phyloP scores from a whole-genome alignment of 805 yeast species.

The Jamesozyma lodderae region DNA sequence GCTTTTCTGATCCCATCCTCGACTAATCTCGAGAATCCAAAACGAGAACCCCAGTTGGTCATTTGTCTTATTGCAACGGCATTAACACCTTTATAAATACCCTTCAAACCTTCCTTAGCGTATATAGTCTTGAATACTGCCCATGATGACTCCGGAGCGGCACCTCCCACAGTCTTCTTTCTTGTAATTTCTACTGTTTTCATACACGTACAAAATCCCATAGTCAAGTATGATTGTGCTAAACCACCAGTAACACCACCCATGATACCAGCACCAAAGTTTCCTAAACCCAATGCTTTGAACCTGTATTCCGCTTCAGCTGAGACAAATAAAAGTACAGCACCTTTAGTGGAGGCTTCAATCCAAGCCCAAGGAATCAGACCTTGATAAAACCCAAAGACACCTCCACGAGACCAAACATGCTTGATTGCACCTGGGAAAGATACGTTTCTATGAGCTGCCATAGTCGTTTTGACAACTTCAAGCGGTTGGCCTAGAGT shows the following conservation, averaged over 20 bases:
- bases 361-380: slow-evolving; percentile 99
- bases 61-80: slow-evolving; percentile 98
- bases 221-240: slow-evolving; percentile 90
- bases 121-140: slow-evolving; percentile 81
- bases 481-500: slow-evolving; percentile 96
- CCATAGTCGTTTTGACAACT: slow-evolving; percentile 95
- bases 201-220: slow-evolving; percentile 99
- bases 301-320: slow-evolving; percentile 83
- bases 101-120: slow-evolving; percentile 78
- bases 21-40: slow-evolving; percentile 84
- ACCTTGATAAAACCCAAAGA: slow-evolving; percentile 90
- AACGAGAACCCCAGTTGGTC: slow-evolving; percentile 99
- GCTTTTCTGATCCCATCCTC: slow-evolving; percentile 69
- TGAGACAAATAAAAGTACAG: slow-evolving; percentile 84
- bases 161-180: slow-evolving; percentile 61
- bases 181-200: slow-evolving; percentile 97
- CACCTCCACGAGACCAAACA: slow-evolving; percentile 92
- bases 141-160: slow-evolving; percentile 63
- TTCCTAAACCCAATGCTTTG: slow-evolving; percentile 51
- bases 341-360: slow-evolving; percentile 98
- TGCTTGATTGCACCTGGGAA: slow-evolving; percentile 58
- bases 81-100: slow-evolving; percentile 95
- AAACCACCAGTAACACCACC: slow-evolving; percentile 97
- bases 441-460: slow-evolving; percentile 76
- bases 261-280: slow-evolving; percentile 80